Base-by-base conservation (phyloP, 2,329 filamentous ascomycete species). In the Ceratocystis huliohia region DNA sequence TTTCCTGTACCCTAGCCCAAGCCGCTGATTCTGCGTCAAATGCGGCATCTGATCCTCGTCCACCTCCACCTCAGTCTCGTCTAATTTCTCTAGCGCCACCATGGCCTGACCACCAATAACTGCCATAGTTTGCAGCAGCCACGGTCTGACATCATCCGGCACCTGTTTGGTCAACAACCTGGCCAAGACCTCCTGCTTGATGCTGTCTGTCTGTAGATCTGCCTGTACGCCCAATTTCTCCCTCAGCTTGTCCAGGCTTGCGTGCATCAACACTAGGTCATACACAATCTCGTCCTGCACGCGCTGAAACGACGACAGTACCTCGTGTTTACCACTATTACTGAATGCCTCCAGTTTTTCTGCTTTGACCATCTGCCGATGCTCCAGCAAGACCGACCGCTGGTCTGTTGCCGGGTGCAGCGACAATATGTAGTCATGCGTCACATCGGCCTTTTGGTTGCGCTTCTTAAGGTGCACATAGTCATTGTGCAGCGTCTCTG, bases 381-480 rank as follows among this genome's bases (percentile, higher is more conserved):
- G n/a, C 50, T 15, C 33, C 20, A 68, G 30, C 15, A 81, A 76
- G 10, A 81, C 70, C 0, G 82, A 83, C 70, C 79, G 80, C 0
- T 75, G 72, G 66, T 84, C 73, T 15, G 70, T 69, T 50, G 83
- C 73, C 1, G 82, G 79, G 6, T 78, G 76, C 13, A 82, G 73
- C 5, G 82, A 83, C 66, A 85, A 77, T 68, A 84, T 75, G 67
- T 81, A 82, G 68, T 82, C 80, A 10, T 64, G 67, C 4, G 69
- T 68, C 53, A 67, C 69, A 22, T 74, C 76, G 1, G 70, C 69
- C 1, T 70, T 68, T 13, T 65, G 66, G 4, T 73, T 72, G 37
- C 77, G 76, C 71, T 80, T 82, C 65, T 81, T 78, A 8, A 85
- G 75, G 71, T 85, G 82, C 0, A 82, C 74, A 71, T 85, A 85